A percentile compares a stretch with the other conserved stretches of the same genome.
These are phyloP conservation scores for Coelastrella sp. DNA, from an alignment of 139 green algal genomes.

Conservation along the genomic window DNA sequence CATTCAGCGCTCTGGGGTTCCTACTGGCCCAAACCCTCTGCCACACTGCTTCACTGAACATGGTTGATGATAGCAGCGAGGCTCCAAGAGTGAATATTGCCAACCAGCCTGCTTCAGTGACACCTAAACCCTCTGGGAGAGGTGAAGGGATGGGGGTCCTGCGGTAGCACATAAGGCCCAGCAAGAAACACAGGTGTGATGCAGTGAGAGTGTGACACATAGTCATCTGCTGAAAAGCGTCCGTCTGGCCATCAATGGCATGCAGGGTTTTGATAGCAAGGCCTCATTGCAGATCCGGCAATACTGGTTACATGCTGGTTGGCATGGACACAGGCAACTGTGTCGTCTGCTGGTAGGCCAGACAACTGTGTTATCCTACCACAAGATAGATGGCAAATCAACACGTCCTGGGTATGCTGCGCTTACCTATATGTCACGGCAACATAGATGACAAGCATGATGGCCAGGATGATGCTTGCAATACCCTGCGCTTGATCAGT, in stretches of 20 bases:
- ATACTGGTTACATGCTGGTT: no score
- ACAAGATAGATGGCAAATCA: no score
- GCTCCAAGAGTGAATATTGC: slow-evolving; percentile 78
- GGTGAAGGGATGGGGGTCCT: slow-evolving; percentile 60
- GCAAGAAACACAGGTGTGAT: no score
- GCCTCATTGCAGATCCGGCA: no score
- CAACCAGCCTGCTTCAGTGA: slow-evolving; percentile 55
- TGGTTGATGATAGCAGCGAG: slow-evolving; percentile 76
- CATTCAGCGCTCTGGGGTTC: slow-evolving; percentile 26
- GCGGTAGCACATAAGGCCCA: background rate
- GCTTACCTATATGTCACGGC: slow-evolving; percentile 69
- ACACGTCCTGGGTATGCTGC: no score
- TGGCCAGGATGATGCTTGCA: slow-evolving; percentile 63
- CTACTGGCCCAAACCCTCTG: slow-evolving; percentile 78
- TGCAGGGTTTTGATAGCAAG: no score
- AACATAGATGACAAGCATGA: slow-evolving; percentile 76
- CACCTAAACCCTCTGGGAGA: slow-evolving; percentile 44
- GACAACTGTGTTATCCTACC: no score
- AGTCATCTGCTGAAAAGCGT: no score
- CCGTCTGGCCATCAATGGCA: no score
- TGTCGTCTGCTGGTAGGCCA: no score
- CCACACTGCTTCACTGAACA: slow-evolving; percentile 89
- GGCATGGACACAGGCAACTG: no score
- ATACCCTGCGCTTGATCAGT: slow-evolving; percentile 84
- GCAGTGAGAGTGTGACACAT: no score